Conservation (phyloP, 73 alveolate genomes). For the Paramecium caudatum region DNA sequence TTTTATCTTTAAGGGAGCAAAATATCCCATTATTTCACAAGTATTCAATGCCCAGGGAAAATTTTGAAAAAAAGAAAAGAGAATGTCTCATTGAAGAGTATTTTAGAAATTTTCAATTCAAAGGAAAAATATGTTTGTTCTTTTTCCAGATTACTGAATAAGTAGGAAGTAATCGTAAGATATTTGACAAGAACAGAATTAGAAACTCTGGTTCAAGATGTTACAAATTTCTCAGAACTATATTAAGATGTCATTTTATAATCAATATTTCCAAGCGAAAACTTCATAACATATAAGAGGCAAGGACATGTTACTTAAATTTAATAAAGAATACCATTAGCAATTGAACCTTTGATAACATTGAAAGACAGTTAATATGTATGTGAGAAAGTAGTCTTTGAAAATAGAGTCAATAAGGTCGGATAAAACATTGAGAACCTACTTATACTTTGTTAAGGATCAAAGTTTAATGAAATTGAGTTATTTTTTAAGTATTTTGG, state of each 20-base stretch:
- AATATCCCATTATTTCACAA: slow-evolving; percentile 6
- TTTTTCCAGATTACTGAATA: not conserved
- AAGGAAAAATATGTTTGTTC: slow-evolving; percentile 26
- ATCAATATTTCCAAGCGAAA: not conserved
- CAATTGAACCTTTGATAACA: slow-evolving; percentile 4
- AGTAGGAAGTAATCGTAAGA: not conserved
- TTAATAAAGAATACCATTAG: not conserved
- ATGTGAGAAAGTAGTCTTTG: slow-evolving; percentile 31
- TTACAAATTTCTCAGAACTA: slow-evolving; percentile 28
- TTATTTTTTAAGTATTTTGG: not conserved
- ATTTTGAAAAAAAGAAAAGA: slow-evolving; percentile 31
- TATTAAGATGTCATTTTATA: slow-evolving; percentile 8
- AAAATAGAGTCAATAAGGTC: not conserved
- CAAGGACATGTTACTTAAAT: not conserved
- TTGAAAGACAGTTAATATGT: slow-evolving; percentile 17
- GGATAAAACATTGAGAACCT: not conserved
- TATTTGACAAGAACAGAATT: slow-evolving; percentile 2
- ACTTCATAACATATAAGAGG: not conserved
- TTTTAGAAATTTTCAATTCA: not conserved
- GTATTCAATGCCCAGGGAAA: slow-evolving; percentile 23
- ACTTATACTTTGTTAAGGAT: not conserved
- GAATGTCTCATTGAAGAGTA: slow-evolving; percentile 5
- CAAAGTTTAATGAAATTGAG: not conserved
- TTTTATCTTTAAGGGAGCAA: slow-evolving; percentile 13
- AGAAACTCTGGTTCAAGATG: not conserved